These are phyloP conservation scores for Liriodendron chinense DNA, from an alignment of 164 flowering plant species.

Conservation along the genomic window DNA sequence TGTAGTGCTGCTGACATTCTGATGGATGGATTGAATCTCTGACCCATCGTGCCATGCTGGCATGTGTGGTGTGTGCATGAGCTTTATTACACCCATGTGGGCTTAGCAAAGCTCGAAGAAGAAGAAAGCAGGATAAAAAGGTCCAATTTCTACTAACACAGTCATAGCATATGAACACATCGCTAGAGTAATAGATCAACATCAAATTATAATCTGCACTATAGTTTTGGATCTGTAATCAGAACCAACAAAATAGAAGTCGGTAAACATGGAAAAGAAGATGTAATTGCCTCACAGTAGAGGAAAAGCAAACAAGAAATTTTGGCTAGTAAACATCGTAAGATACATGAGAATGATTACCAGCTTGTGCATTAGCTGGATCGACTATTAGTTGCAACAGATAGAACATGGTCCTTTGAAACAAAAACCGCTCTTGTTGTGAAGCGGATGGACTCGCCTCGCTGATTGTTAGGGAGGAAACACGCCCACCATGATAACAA, in stretches of 20 bases:
- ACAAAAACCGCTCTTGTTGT: too few relatives aligned
- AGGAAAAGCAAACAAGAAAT: conserved; percentile 3
- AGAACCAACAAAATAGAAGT: neutral
- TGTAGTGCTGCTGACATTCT: too few relatives aligned
- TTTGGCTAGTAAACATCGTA: neutral
- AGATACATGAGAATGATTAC: conserved; percentile 9
- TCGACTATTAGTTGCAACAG: too few relatives aligned
- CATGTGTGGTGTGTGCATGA: too few relatives aligned
- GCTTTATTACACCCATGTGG: too few relatives aligned
- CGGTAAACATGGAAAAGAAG: neutral
- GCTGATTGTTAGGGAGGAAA: too few relatives aligned
- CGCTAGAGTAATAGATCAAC: neutral
- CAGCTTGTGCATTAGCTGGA: conserved; percentile 9
- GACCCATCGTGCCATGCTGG: too few relatives aligned
- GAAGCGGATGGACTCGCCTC: too few relatives aligned
- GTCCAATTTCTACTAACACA: neutral
- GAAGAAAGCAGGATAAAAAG: neutral
- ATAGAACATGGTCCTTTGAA: too few relatives aligned
- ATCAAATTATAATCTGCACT: neutral
- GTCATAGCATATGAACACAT: neutral
- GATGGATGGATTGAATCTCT: too few relatives aligned
- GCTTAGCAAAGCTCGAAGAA: too few relatives aligned
- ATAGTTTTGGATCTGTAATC: conserved; percentile 4
- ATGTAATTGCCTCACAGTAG: conserved; percentile 3
- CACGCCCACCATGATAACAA: too few relatives aligned